These are phyloP conservation scores for Umbelopsis sp. DNA, from an alignment of 371 early-diverging fungal species.

Conservation along the genomic window DNA sequence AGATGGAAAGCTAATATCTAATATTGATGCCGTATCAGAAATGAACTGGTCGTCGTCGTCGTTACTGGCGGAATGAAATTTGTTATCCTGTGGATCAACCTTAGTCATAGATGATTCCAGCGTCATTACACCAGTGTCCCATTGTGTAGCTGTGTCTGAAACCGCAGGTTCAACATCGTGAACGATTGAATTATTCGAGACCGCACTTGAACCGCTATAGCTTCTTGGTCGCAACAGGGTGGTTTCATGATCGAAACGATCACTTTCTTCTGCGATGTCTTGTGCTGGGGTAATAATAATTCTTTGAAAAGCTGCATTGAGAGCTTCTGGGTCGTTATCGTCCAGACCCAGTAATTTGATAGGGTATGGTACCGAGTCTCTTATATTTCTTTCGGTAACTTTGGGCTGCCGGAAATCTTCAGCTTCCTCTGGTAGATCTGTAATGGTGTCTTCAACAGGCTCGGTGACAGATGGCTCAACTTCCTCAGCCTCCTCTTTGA, in stretches of 20 bases:
- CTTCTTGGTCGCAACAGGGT: conserved; percentile 3
- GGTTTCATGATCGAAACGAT: not conserved
- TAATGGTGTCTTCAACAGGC: not conserved
- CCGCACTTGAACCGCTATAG: not conserved
- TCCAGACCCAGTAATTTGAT: not conserved
- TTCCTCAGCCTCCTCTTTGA: not conserved
- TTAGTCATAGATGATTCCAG: not conserved
- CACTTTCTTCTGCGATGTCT: not conserved
- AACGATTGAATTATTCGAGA: not conserved
- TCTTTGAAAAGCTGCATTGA: not conserved
- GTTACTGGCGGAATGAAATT: not conserved
- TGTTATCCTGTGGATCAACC: not conserved
- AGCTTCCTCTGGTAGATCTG: not conserved
- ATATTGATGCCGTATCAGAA: not conserved
- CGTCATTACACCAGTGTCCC: not conserved
- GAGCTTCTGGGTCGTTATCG: not conserved
- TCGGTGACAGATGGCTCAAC: not conserved
- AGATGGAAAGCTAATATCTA: conserved; percentile 4
- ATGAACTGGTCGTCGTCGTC: not conserved
- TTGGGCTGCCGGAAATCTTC: not conserved
- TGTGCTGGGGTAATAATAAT: not conserved
- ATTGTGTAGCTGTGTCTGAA: not conserved
- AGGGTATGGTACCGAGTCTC: not conserved
- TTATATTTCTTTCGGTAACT: not conserved
- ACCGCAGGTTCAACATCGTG: not conserved